Percentiles rank a stretch among this genome's conserved stretches.
These are phyloP conservation scores for Lachancea lanzarotensis DNA, from an alignment of 805 yeast genomes.

Conservation along the genomic window DNA sequence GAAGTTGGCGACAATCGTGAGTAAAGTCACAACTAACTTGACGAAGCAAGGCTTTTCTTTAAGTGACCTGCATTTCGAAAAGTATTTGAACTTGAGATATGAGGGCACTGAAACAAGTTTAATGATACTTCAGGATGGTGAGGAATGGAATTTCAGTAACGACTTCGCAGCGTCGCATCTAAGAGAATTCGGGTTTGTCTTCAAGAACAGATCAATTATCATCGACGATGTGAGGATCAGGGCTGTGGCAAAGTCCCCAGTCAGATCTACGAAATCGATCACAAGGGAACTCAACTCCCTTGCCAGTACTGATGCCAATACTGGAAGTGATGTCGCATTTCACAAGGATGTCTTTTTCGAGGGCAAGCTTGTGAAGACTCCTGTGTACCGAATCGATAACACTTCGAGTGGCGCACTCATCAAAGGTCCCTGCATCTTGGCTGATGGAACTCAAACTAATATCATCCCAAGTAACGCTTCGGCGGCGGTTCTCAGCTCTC, in stretches of 20 bases:
- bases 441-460: conserved; percentile 78
- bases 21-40: conserved; percentile 38
- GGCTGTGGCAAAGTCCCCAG: conserved; percentile 57
- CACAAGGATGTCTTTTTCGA: conserved; percentile 53
- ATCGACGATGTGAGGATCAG: conserved; percentile 73
- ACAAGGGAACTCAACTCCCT: conserved; percentile 38
- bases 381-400: conserved; percentile 49
- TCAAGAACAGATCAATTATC: conserved; percentile 48
- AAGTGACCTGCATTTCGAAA: conserved; percentile 47
- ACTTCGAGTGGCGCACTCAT: conserved; percentile 47
- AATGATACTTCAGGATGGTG: conserved; percentile 45
- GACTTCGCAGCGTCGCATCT: conserved; percentile 46
- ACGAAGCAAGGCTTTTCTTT: conserved; percentile 47
- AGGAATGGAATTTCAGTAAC: conserved; percentile 32
- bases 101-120: conserved; percentile 86
- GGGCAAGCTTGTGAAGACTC: conserved; percentile 42
- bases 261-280: conserved; percentile 36
- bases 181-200: conserved; percentile 67
- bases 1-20: conserved; percentile 41
- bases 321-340: conserved; percentile 28
- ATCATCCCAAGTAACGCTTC: conserved; percentile 45
- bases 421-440: conserved; percentile 68
- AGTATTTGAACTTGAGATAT: conserved; percentile 70
- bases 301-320: conserved; percentile 20
- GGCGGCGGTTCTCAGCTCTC: conserved; percentile 34